Evolutionary conservation across 2,329 filamentous ascomycete genomes (phyloP).

Genomic region (Curvularia hawaiiensis): DNA sequence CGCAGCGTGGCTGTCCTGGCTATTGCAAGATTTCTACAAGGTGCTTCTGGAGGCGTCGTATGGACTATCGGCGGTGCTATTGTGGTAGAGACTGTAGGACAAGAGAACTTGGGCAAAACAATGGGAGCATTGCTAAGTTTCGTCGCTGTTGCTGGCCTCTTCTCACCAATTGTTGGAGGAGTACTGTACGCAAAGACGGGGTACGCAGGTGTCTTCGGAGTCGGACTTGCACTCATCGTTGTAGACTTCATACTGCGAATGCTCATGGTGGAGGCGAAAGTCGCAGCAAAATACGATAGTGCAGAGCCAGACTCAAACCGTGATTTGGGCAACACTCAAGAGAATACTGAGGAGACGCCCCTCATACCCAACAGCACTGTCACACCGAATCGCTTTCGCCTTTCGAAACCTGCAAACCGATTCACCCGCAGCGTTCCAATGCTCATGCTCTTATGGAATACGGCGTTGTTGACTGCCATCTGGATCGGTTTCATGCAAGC

Average conservation of each 20-base stretch:
- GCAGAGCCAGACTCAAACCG: slow-evolving; percentile 16
- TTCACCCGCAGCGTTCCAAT: slow-evolving; percentile 55
- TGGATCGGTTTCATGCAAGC: slow-evolving; percentile 42
- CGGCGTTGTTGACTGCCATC: slow-evolving; percentile 39
- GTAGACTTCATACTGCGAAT: slow-evolving; percentile 66
- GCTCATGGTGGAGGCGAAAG: slow-evolving; percentile 67
- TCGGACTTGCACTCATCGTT: slow-evolving; percentile 59
- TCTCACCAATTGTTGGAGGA: slow-evolving; percentile 64
- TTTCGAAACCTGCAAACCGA: slow-evolving; percentile 49
- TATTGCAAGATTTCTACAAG: slow-evolving; percentile 62
- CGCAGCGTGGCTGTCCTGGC: slow-evolving; percentile 55
- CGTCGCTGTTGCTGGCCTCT: slow-evolving; percentile 61
- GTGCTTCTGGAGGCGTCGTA: slow-evolving; percentile 62
- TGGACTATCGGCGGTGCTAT: slow-evolving; percentile 66
- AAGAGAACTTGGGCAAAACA: slow-evolving; percentile 63
- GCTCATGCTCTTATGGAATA: slow-evolving; percentile 48
- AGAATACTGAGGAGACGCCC: slow-evolving; percentile 32
- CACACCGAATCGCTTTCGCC: slow-evolving; percentile 47
- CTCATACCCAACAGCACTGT: slow-evolving; percentile 28
- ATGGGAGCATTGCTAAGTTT: slow-evolving; percentile 67
- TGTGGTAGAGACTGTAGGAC: slow-evolving; percentile 63
- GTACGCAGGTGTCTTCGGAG: slow-evolving; percentile 62
- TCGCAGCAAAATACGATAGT: slow-evolving; percentile 53
- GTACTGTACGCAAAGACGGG: slow-evolving; percentile 64
- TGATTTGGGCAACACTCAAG: slow-evolving; percentile 16